A percentile compares a stretch with the other conserved stretches of the same genome.
phyloP scores from a whole-genome alignment of 805 yeast species.

The Candida piceae region DNA sequence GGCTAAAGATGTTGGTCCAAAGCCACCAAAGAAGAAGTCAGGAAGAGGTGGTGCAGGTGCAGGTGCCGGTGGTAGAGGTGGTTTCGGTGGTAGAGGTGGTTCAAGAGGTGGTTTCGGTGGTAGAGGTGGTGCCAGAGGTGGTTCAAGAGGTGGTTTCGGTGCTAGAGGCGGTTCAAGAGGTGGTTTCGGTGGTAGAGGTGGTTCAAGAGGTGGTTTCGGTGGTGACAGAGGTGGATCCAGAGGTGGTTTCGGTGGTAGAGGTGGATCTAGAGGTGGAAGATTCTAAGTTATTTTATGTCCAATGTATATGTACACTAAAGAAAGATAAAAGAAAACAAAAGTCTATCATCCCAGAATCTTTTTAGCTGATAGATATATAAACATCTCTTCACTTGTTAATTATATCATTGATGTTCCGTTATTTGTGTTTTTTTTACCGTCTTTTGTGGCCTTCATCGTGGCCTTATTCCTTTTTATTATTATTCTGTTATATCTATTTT shows the following conservation, averaged over 20 bases:
- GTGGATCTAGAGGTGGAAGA: conserved; percentile 36
- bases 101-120: conserved; percentile 36
- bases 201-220: conserved; percentile 28
- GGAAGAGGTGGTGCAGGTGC: conserved; percentile 50
- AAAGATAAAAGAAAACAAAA: neutral
- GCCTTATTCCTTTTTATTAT: neutral
- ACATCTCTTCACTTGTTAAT: neutral
- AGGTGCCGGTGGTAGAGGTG: conserved; percentile 42
- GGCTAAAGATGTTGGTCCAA: conserved; percentile 84
- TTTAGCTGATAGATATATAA: neutral
- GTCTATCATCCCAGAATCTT: neutral
- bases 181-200: conserved; percentile 38
- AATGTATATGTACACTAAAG: neutral
- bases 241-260: conserved; percentile 36
- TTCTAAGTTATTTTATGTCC: neutral
- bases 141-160: conserved; percentile 38
- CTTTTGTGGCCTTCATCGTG: neutral
- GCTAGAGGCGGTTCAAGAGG: conserved; percentile 47
- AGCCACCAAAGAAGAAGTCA: conserved; percentile 66
- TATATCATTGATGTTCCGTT: neutral
- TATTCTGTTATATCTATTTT: conserved; percentile 1
- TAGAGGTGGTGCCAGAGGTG: conserved; percentile 36
- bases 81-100: conserved; percentile 38
- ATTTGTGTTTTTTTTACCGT: conserved; percentile 1
- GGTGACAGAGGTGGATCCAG: conserved; percentile 28